Evolutionary conservation across 1,139 yeast species (phyloP), one percentile per base, ranked within the genome.

Genomic region (Torulaspora pretoriensis): DNA sequence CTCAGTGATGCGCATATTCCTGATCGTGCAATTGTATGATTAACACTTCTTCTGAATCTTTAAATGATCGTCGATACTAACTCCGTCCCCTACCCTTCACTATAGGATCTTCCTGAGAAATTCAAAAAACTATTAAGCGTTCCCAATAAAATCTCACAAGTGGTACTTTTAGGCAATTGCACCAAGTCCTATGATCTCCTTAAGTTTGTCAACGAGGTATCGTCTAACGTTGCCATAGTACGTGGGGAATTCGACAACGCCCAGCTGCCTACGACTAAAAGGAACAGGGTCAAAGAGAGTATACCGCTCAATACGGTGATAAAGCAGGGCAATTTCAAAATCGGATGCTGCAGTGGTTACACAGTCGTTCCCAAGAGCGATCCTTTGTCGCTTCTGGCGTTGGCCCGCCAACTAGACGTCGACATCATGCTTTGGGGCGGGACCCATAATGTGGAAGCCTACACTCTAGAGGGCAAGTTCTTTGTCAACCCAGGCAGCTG

Each of bases 371-470:
- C 98, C 1, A 78, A 80, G 50, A 80, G 80, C 37, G 98, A 92
- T 59, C 95, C 97, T 2, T 78, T 90, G 57, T 82, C 95, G 36
- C 71, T 92, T 48, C 72, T 87, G 56, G 78, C 85, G 1, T 75
- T 86, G 48, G 96, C 98, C 0, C 74, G 98, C 49, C 92, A 89
- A 66, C 72, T 90, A 72, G 95, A 90, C 62, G 97, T 87, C 37
- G 97, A 92, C 65, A 77, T 92, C 8, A 71, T 92, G 56, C 73
- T 92, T n/a, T 88, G 95, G 87, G 97, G 97, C n/a, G 96, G 96
- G 0, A 83, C 96, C 1, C 96, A 88, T 63, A 79, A 81, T 52
- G 95, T 88, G 6, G 97, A 92, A 61, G 96, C 97, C 0, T 92
- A 88, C 60, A 87, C 94, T 8, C 70, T 90, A 49, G 97, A 89